These are phyloP conservation scores for Scedosporium boydii DNA, from an alignment of 2,329 filamentous ascomycete species.

Conservation along the genomic window DNA sequence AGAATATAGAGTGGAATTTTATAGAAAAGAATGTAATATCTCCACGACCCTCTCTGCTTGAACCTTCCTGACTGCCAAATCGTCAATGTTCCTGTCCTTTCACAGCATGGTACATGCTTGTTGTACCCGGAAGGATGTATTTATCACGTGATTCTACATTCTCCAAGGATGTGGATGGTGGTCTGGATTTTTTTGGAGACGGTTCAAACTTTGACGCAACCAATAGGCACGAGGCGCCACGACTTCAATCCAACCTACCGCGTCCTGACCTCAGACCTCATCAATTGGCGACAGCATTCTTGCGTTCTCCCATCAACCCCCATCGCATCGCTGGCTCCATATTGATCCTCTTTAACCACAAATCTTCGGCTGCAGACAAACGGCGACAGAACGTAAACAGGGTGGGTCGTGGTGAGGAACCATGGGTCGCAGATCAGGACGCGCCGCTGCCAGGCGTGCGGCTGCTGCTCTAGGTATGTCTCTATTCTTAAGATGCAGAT, in stretches of 20 bases:
- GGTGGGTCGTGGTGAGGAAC: not conserved
- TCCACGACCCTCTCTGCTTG: too few relatives aligned
- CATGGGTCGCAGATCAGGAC: slow-evolving; percentile 38
- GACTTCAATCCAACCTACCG: not conserved
- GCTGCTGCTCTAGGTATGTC: slow-evolving; percentile 42
- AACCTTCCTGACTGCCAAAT: too few relatives aligned
- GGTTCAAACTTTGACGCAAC: not conserved
- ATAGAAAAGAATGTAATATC: too few relatives aligned
- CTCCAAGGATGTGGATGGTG: too few relatives aligned
- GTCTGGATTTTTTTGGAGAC: not conserved
- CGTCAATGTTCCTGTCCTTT: too few relatives aligned
- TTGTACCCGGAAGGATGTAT: too few relatives aligned
- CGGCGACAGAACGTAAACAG: not conserved
- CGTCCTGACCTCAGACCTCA: not conserved
- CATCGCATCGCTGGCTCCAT: not conserved
- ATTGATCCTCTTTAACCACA: not conserved
- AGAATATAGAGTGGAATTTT: too few relatives aligned
- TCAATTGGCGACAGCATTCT: not conserved
- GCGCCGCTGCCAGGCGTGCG: slow-evolving; percentile 43
- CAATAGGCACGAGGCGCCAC: not conserved
- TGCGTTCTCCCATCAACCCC: not conserved
- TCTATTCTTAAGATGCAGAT: not conserved
- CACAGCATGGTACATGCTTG: too few relatives aligned
- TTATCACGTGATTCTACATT: too few relatives aligned
- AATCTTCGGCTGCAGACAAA: not conserved